Percentiles rank a stretch among this genome's conserved stretches.
These are phyloP conservation scores for Gossypium sturtianum DNA, from an alignment of 345 rosid species.

Conservation along the genomic window DNA sequence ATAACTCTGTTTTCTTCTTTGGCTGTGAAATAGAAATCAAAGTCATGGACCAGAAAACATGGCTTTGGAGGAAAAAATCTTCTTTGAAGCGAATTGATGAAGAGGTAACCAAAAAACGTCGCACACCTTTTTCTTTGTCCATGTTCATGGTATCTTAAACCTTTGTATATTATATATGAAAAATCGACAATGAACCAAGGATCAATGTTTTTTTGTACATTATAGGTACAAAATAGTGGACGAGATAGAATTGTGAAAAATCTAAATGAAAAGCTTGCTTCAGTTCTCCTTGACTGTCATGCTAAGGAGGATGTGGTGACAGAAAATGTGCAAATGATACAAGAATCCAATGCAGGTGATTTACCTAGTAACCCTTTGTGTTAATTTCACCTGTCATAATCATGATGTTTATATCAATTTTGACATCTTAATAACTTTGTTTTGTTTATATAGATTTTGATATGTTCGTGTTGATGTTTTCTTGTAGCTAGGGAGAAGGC, in stretches of 20 bases:
- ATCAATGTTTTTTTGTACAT: neutral
- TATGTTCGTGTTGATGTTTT: neutral
- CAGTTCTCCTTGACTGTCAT: slow-evolving; percentile 48
- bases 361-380: neutral
- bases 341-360: slow-evolving; percentile 41
- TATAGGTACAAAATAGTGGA: slow-evolving; percentile 37
- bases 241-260: slow-evolving; percentile 36
- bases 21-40: neutral
- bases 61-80: slow-evolving; percentile 63
- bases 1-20: neutral
- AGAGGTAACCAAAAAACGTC: slow-evolving; percentile 22
- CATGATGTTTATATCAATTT: neutral
- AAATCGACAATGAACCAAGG: neutral
- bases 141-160: neutral
- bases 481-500: slow-evolving; percentile 37
- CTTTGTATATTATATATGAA: neutral
- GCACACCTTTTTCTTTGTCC: neutral
- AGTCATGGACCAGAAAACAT: slow-evolving; percentile 48
- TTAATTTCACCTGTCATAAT: too few relatives aligned
- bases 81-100: slow-evolving; percentile 28
- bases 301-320: slow-evolving; percentile 31
- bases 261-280: slow-evolving; percentile 60
- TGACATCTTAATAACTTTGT: neutral
- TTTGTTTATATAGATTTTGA: neutral
- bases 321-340: slow-evolving; percentile 22